phyloP scores from a whole-genome alignment of 495 filamentous ascomycete genomes.

The Echria macrotheca region DNA sequence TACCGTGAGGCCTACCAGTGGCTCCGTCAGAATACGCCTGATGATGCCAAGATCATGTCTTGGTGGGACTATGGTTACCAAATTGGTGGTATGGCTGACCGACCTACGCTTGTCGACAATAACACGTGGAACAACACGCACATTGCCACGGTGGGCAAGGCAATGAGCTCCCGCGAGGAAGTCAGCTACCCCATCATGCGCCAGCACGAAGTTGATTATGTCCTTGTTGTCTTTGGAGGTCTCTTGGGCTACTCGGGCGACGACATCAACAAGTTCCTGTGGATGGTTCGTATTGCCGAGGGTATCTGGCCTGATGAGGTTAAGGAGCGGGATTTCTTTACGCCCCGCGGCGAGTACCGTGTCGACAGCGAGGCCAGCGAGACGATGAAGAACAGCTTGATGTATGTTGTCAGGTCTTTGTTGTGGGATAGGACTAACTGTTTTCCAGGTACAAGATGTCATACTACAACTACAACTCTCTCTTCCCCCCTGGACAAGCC shows the following conservation, averaged over 20 bases:
- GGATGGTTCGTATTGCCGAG: slow-evolving; percentile 99
- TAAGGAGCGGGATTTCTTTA: slow-evolving; percentile 96
- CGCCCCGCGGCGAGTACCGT: slow-evolving; percentile 87
- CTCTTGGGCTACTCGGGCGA: slow-evolving; percentile 98
- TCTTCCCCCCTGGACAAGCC: slow-evolving; percentile 91
- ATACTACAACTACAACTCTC: slow-evolving; percentile 91
- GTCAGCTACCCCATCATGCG: slow-evolving; percentile 98
- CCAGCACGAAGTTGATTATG: slow-evolving; percentile 97
- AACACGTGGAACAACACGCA: slow-evolving; percentile 99
- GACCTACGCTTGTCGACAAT: slow-evolving; percentile 96
- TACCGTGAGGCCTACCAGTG: slow-evolving; percentile 99
- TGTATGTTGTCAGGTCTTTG: slow-evolving; percentile 55
- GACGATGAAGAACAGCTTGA: slow-evolving; percentile 97
- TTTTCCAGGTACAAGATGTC: slow-evolving; percentile 96
- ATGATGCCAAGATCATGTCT: slow-evolving; percentile 97
- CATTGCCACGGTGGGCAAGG: slow-evolving; percentile 98
- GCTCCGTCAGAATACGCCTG: slow-evolving; percentile 92
- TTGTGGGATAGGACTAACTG: slow-evolving; percentile 30
- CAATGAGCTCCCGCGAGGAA: slow-evolving; percentile 96
- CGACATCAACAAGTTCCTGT: slow-evolving; percentile 99
- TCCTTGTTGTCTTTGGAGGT: slow-evolving; percentile 94
- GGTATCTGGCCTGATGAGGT: slow-evolving; percentile 99
- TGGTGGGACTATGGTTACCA: slow-evolving; percentile 99
- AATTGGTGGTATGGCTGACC: slow-evolving; percentile 99
- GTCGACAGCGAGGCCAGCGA: slow-evolving; percentile 93